Evolutionary conservation across 2,329 filamentous ascomycete species (phyloP).

Genomic region (Colletotrichum magnum): DNA sequence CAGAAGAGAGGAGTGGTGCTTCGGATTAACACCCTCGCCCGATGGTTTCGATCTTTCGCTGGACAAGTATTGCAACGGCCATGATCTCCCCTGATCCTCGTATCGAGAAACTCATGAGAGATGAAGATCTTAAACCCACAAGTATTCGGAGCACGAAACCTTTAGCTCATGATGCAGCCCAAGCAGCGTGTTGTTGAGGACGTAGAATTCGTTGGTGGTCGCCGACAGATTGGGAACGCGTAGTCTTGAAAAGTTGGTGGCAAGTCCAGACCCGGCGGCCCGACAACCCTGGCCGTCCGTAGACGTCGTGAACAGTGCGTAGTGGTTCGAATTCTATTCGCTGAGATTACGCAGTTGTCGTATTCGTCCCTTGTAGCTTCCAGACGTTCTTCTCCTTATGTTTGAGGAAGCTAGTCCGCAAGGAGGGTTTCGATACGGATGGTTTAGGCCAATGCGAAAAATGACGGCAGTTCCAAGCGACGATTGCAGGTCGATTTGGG

Average conservation of each 20-base stretch:
- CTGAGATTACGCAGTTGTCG: not conserved
- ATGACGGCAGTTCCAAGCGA: not conserved
- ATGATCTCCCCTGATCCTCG: not conserved
- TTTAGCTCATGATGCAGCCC: no score
- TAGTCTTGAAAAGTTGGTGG: no score
- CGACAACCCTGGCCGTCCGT: not conserved
- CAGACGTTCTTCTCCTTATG: not conserved
- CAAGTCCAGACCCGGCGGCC: not conserved
- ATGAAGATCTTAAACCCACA: not conserved
- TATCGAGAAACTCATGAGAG: constrained; percentile 4
- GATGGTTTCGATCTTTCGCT: not conserved
- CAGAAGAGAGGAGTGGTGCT: not conserved
- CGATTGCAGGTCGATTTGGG: not conserved
- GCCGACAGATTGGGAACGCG: no score
- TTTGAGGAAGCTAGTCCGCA: not conserved
- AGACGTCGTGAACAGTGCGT: not conserved
- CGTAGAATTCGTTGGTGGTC: no score
- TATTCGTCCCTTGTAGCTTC: not conserved
- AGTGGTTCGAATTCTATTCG: not conserved
- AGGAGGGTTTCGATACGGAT: not conserved
- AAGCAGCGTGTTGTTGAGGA: no score
- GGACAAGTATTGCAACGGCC: not conserved
- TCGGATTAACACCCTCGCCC: not conserved
- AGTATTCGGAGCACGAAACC: no score
- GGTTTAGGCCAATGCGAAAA: not conserved